Percentiles rank a stretch among this genome's conserved stretches.
Conservation (phyloP, 2,329 filamentous ascomycete genomes). For the Cadophora luteo-olivacea region DNA sequence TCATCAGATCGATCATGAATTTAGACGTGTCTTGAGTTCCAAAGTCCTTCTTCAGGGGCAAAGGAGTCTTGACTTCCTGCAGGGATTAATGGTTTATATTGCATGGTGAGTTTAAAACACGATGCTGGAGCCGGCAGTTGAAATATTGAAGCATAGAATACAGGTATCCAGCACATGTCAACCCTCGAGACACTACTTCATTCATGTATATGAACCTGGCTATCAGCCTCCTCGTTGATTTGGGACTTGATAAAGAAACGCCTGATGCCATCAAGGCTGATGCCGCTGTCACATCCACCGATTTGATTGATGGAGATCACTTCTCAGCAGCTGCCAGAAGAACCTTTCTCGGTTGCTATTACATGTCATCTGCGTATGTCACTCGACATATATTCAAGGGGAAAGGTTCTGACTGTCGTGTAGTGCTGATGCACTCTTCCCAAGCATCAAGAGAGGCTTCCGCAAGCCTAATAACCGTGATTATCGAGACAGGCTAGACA, state of each 20-base stretch:
- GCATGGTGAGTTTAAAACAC: constrained; percentile 54
- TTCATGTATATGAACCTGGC: constrained; percentile 44
- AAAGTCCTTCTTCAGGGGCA: constrained; percentile 59
- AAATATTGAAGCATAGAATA: not conserved
- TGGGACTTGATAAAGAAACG: constrained; percentile 41
- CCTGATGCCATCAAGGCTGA: constrained; percentile 35
- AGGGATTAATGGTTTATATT: constrained; percentile 65
- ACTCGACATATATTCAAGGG: not conserved
- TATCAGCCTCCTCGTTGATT: constrained; percentile 43
- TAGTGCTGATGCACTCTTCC: constrained; percentile 12
- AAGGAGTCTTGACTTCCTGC: constrained; percentile 61
- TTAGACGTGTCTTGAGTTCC: constrained; percentile 38
- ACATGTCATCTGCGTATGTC: constrained; percentile 41
- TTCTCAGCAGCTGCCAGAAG: constrained; percentile 38
- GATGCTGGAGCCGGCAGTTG: not conserved
- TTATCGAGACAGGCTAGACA: constrained; percentile 37
- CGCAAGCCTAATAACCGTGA: constrained; percentile 39
- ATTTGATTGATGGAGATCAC: constrained; percentile 31
- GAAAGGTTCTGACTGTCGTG: no score
- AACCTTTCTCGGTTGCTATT: constrained; percentile 44
- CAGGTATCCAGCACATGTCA: constrained; percentile 42
- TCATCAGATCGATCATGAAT: constrained; percentile 42
- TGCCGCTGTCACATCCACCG: constrained; percentile 30
- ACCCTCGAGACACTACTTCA: constrained; percentile 41
- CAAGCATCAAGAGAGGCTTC: constrained; percentile 31